A percentile compares a stretch with the other conserved stretches of the same genome.
Evolutionary conservation across 2,329 filamentous ascomycete genomes (phyloP).

Genomic region (Hypomyces rosellus): DNA sequence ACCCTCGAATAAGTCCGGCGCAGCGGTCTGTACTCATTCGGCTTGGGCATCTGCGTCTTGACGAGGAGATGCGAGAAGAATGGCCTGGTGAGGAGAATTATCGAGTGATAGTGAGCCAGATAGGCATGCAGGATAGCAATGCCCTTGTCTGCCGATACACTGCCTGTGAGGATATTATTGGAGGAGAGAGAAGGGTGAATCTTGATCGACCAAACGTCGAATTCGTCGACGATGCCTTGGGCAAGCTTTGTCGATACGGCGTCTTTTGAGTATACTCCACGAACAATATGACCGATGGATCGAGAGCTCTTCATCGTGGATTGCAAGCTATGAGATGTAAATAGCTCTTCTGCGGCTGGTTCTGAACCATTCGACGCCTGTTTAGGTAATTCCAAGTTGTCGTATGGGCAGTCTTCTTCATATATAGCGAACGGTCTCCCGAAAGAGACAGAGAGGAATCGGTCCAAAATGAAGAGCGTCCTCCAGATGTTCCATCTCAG

Average conservation of each 20-base stretch:
- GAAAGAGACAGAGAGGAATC: slow-evolving; percentile 55
- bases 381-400: slow-evolving; percentile 28
- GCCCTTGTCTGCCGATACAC: slow-evolving; percentile 31
- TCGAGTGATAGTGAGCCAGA: slow-evolving; percentile 55
- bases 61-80: slow-evolving; percentile 56
- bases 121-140: slow-evolving; percentile 58
- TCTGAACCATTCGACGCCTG: neutral
- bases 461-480: slow-evolving; percentile 58
- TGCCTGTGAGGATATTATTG: slow-evolving; percentile 17
- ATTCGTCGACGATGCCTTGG: slow-evolving; percentile 44
- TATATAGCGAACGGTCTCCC: slow-evolving; percentile 57
- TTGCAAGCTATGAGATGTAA: slow-evolving; percentile 35
- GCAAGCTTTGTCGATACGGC: slow-evolving; percentile 53
- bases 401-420: slow-evolving; percentile 54
- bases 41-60: slow-evolving; percentile 21
- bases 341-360: slow-evolving; percentile 5
- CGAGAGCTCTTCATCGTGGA: slow-evolving; percentile 52
- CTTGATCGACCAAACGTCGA: slow-evolving; percentile 12
- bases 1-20: slow-evolving; percentile 24
- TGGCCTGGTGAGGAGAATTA: slow-evolving; percentile 57
- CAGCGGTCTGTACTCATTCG: neutral
- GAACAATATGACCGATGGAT: slow-evolving; percentile 52
- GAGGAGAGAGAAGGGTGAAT: slow-evolving; percentile 45
- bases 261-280: slow-evolving; percentile 52
- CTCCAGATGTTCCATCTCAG: slow-evolving; percentile 56